These are phyloP conservation scores for Trametes sp. DNA, from an alignment of 1,284 basidiomycete species.

Conservation along the genomic window DNA sequence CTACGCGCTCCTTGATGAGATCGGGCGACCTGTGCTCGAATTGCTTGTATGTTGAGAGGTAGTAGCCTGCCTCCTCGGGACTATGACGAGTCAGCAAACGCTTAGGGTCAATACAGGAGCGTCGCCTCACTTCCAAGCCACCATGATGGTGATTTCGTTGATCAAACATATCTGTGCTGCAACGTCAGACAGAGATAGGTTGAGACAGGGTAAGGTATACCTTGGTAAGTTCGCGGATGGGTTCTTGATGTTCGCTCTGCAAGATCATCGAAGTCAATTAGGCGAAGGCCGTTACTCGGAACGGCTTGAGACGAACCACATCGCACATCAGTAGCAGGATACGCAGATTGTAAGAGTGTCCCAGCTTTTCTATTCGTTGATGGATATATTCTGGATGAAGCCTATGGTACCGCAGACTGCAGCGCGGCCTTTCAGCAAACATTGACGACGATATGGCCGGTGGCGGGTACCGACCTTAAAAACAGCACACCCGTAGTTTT, in stretches of 20 bases:
- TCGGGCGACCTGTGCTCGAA: constrained; percentile 95
- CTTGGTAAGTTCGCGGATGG: constrained; percentile 94
- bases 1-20: constrained; percentile 91
- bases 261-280: constrained; percentile 4
- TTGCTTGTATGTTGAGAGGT: constrained; percentile 91
- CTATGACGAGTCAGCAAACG: constrained; percentile 48
- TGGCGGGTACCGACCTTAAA: constrained; percentile 67
- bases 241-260: constrained; percentile 89
- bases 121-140: constrained; percentile 86
- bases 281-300: not conserved
- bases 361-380: constrained; percentile 87
- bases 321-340: constrained; percentile 94
- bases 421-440: constrained; percentile 1
- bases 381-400: constrained; percentile 98
- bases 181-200: too few relatives aligned
- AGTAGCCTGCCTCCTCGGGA: constrained; percentile 90
- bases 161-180: constrained; percentile 76
- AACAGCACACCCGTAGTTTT: constrained; percentile 94
- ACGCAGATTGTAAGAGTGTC: constrained; percentile 82
- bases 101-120: constrained; percentile 4
- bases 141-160: constrained; percentile 92
- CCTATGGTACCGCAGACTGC: constrained; percentile 92
- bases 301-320: constrained; percentile 64
- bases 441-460: not conserved
- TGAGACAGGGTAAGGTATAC: constrained; percentile 34